Conservation (phyloP, 2,329 filamentous ascomycete species). For the Fusarium austroafricanum region DNA sequence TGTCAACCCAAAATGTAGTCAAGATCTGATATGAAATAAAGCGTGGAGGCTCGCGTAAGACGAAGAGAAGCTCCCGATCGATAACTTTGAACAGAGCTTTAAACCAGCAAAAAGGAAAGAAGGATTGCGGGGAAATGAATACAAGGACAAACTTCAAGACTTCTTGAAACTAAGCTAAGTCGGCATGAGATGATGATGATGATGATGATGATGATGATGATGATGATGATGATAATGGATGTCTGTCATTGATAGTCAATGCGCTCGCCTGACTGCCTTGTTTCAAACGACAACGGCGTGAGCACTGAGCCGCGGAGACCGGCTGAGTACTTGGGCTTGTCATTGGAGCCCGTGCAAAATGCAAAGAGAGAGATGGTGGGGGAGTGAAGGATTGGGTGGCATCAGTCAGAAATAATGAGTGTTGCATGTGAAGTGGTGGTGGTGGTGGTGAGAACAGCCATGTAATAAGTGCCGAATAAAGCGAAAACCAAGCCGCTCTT, state of each 20-base stretch:
- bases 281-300: constrained; percentile 10
- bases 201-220: constrained; percentile 10
- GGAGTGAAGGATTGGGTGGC: constrained; percentile 10
- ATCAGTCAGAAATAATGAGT: constrained; percentile 10
- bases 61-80: constrained; percentile 9
- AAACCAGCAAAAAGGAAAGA: not conserved
- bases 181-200: constrained; percentile 15
- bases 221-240: constrained; percentile 14
- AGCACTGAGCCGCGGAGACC: constrained; percentile 26
- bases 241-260: not conserved
- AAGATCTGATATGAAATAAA: constrained; percentile 7
- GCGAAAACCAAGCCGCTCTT: constrained; percentile 1
- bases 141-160: constrained; percentile 14
- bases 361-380: constrained; percentile 16
- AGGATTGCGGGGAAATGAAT: not conserved
- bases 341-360: constrained; percentile 20
- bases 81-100: constrained; percentile 1
- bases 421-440: constrained; percentile 28
- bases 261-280: constrained; percentile 17
- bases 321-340: constrained; percentile 7
- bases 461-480: not conserved
- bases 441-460: constrained; percentile 17
- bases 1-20: not conserved
- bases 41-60: constrained; percentile 14
- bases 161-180: constrained; percentile 21